phyloP scores from a whole-genome alignment of 257 asterid genomes.

The Orobanche coerulescens region DNA sequence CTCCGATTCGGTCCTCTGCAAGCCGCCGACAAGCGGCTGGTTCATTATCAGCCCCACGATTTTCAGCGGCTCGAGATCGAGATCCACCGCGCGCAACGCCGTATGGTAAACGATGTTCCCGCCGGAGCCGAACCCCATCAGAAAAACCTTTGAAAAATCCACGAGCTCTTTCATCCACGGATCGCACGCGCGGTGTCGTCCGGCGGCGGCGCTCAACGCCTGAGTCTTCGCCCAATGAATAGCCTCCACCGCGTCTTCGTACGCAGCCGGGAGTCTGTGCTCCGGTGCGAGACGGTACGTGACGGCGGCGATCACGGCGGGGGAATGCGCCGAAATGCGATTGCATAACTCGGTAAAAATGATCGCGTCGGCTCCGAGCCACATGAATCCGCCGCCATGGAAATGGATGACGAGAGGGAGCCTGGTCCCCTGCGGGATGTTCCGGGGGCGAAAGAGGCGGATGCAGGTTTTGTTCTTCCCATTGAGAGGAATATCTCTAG shows the following conservation, averaged over 20 bases:
- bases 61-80: conserved; percentile 34
- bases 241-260: conserved; percentile 67
- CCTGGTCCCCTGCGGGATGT: no score
- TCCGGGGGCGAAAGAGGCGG: no score
- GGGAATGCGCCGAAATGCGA: no score
- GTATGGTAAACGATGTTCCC: conserved; percentile 49
- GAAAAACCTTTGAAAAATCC: conserved; percentile 44
- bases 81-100: conserved; percentile 30
- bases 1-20: conserved; percentile 43
- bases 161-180: conserved; percentile 47
- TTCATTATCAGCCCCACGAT: conserved; percentile 54
- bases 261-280: conserved; percentile 80
- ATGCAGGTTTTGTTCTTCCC: no score
- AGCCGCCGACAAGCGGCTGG: conserved; percentile 57
- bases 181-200: conserved; percentile 27
- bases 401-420: no score
- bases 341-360: no score
- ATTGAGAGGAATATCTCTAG: no score
- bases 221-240: conserved; percentile 38
- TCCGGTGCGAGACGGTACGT: no score
- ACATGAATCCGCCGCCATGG: no score
- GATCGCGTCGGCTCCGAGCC: no score
- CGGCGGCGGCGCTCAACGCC: conserved; percentile 12
- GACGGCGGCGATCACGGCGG: no score
- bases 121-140: conserved; percentile 70